Evolutionary conservation across 2,329 filamentous ascomycete species (phyloP).

Genomic region (Thelonectria discophora): DNA sequence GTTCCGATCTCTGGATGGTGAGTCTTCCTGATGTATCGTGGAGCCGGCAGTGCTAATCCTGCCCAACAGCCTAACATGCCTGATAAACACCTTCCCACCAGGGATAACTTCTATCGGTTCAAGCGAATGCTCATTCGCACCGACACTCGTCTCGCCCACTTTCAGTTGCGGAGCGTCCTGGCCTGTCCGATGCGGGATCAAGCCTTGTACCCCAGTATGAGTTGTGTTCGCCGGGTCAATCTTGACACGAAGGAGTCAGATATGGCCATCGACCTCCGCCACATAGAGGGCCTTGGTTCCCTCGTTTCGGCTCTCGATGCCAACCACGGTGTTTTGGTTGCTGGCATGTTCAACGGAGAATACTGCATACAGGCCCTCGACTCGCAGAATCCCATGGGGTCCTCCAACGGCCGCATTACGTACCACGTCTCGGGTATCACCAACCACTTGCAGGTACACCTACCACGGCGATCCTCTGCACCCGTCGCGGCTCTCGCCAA

Average conservation of each 20-base stretch:
- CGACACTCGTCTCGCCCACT: constrained; percentile 67
- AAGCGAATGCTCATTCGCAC: constrained; percentile 63
- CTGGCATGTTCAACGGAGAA: constrained; percentile 66
- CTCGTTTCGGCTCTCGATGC: constrained; percentile 62
- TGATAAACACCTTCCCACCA: constrained; percentile 47
- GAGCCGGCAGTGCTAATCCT: constrained; percentile 20
- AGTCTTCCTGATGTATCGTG: constrained; percentile 43
- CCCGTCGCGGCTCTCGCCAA: constrained; percentile 69
- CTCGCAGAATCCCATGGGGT: constrained; percentile 47
- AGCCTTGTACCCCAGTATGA: constrained; percentile 64
- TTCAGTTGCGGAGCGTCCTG: constrained; percentile 71
- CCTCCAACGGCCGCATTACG: constrained; percentile 59
- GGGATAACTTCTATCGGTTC: constrained; percentile 66
- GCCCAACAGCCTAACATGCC: constrained; percentile 27
- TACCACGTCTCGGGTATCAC: constrained; percentile 64
- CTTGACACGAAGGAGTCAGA: constrained; percentile 57
- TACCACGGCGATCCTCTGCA: constrained; percentile 58
- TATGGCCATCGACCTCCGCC: constrained; percentile 54
- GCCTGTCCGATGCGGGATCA: constrained; percentile 64
- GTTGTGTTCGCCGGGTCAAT: constrained; percentile 62
- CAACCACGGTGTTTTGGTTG: constrained; percentile 64
- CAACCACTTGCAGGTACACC: constrained; percentile 70
- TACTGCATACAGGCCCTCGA: constrained; percentile 61
- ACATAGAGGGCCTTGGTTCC: constrained; percentile 48
- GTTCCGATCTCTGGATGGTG: constrained; percentile 59